Evolutionary conservation across 2,329 filamentous ascomycete species (phyloP), one percentile per base, ranked within the genome.

Genomic region (Epichloe uncinata): DNA sequence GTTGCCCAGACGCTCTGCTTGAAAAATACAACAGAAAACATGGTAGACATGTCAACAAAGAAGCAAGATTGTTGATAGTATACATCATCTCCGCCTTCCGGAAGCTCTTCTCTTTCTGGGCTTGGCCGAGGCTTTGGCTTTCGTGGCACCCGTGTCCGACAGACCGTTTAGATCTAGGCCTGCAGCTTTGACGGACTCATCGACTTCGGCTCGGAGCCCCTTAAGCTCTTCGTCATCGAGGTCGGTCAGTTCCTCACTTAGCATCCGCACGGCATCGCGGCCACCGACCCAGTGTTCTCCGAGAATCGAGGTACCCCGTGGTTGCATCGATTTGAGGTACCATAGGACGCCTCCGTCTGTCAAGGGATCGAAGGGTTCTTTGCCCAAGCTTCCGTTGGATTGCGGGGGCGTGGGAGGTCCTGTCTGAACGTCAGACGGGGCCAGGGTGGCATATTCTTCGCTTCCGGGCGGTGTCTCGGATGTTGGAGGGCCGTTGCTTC

Each of bases 211-310:
- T 35, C 70, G 74, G 35, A 88, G 70, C 35, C 84, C 87, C 59
- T 86, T 82, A 51, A 95, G 73, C 67, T 91, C 87, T 47, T 94
- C 89, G 56, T 96, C 90, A 58, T 95, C 90, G 63, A 96, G 81
- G 61, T 96, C 91, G 50, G 86, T 94, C 20, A 96, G 74, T 57
- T 91, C 87, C 65, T 95, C 90, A 59, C 87, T 94, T 66, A 91
- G 81, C 57, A 70, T 72, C 30, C 76, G 70, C 36, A 73, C 67
- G 1, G 85, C 80, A 50, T 90, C 85, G 35, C 82, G 76, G 2
- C 83, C 86, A 0, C 78, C 81, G 73, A 55, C 60, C 62, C 63
- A 66, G 48, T 81, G 75, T 66, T 91, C 85, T 55, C 84, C 84
- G 50, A 86, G 73, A 9, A 91, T 79, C 0, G 84, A 91, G 0